Evolutionary conservation across 1,139 yeast genomes (phyloP).

Genomic region (Debaryomyces fabryi): DNA sequence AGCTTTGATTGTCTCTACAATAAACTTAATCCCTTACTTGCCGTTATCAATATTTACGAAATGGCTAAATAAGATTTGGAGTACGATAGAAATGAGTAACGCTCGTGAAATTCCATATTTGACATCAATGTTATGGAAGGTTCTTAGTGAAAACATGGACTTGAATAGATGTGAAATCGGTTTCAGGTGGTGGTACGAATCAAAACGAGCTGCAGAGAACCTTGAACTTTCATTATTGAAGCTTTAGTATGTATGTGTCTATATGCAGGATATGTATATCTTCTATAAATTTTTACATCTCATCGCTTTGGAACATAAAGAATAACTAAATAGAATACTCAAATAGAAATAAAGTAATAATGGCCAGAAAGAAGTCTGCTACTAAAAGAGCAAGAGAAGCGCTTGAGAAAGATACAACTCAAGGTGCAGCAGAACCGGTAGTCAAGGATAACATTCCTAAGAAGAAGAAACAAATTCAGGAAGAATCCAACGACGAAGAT

Average conservation of each 20-base stretch:
- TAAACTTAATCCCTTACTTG: conserved; percentile 57
- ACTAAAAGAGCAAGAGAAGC: conserved; percentile 73
- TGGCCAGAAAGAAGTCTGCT: conserved; percentile 94
- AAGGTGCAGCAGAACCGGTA: conserved; percentile 4
- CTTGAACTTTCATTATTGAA: background rate
- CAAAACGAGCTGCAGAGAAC: conserved; percentile 18
- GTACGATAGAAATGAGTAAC: conserved; percentile 43
- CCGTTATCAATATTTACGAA: conserved; percentile 43
- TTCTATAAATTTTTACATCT: conserved; percentile 15
- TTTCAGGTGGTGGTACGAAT: conserved; percentile 65
- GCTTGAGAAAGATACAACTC: conserved; percentile 19
- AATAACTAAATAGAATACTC: background rate
- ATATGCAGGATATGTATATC: conserved; percentile 7
- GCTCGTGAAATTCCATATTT: conserved; percentile 35
- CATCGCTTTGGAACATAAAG: conserved; percentile 13
- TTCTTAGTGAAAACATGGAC: conserved; percentile 53
- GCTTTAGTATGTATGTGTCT: background rate
- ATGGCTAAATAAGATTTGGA: conserved; percentile 55
- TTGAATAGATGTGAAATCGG: conserved; percentile 64
- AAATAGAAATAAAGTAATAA: conserved; percentile 21
- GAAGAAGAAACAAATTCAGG: conserved; percentile 16
- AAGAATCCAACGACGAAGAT: conserved; percentile 27
- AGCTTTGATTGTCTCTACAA: conserved; percentile 50
- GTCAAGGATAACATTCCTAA: background rate
- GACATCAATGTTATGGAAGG: conserved; percentile 38